Percentiles rank a stretch among this genome's conserved stretches.
Evolutionary conservation across 1,284 basidiomycete species (phyloP).

Genomic region (Tilletia setariae): DNA sequence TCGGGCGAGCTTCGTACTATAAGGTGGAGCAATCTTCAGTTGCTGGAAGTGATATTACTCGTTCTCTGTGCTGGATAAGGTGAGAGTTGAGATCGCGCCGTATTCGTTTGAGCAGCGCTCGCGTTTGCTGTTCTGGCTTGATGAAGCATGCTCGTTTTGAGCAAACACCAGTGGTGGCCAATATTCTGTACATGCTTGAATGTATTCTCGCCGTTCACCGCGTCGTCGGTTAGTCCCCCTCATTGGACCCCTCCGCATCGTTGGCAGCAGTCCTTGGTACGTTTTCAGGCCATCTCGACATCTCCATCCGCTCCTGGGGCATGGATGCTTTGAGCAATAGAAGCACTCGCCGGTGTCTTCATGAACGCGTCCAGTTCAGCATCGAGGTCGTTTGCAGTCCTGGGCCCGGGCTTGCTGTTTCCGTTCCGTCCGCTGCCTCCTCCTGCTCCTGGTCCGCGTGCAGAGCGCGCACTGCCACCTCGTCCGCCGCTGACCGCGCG

Average conservation of each 20-base stretch:
- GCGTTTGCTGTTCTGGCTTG: too few relatives aligned
- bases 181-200: too few relatives aligned
- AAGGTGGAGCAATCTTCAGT: too few relatives aligned
- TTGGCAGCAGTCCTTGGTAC: not conserved
- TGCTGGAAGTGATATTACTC: too few relatives aligned
- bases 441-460: not conserved
- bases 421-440: conserved; percentile 44
- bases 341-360: conserved; percentile 51
- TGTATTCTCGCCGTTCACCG: not conserved
- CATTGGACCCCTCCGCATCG: not conserved
- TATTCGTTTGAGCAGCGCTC: too few relatives aligned
- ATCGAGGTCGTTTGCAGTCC: conserved; percentile 80
- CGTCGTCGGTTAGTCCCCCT: not conserved
- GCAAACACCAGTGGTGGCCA: too few relatives aligned
- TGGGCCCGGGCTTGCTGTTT: conserved; percentile 22
- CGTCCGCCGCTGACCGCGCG: not conserved
- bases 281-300: conserved; percentile 23
- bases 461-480: not conserved
- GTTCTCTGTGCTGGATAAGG: too few relatives aligned
- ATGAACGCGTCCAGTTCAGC: conserved; percentile 88
- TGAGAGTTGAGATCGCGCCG: too few relatives aligned
- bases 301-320: conserved; percentile 14
- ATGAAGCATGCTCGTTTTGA: too few relatives aligned
- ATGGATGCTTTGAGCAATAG: conserved; percentile 4
- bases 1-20: too few relatives aligned